Percentiles rank a stretch among this genome's conserved stretches.
Conservation (phyloP, 371 early-diverging fungal species). For the Rhizopus delemar region DNA sequence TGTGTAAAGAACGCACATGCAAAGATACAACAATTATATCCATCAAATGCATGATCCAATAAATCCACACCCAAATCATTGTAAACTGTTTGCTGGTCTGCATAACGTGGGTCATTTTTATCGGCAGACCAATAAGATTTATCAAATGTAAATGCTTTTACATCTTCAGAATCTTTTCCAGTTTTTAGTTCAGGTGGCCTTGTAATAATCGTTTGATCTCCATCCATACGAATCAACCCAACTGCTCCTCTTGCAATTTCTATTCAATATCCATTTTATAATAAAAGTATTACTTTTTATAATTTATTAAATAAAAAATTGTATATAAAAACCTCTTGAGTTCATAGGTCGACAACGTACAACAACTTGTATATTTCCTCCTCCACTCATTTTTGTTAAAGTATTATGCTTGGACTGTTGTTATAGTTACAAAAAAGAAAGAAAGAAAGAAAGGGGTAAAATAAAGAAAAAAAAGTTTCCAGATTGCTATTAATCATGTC, state of each 20-base stretch:
- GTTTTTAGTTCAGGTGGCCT: conserved; percentile 50
- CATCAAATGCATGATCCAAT: conserved; percentile 83
- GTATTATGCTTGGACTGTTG: too few species aligned
- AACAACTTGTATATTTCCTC: conserved; percentile 72
- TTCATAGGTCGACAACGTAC: conserved; percentile 80
- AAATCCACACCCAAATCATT: conserved; percentile 75
- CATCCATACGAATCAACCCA: conserved; percentile 68
- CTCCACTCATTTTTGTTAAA: conserved; percentile 6
- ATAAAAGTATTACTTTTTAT: too few species aligned
- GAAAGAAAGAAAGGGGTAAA: not conserved
- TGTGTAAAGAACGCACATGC: conserved; percentile 59
- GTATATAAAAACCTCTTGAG: conserved; percentile 54
- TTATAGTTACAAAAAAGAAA: not conserved
- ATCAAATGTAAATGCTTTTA: conserved; percentile 81
- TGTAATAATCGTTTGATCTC: conserved; percentile 68
- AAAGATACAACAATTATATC: conserved; percentile 88
- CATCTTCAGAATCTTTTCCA: conserved; percentile 46
- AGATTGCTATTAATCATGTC: not conserved
- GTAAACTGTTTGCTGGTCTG: conserved; percentile 78
- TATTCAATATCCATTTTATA: conserved; percentile 19
- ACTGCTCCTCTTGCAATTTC: conserved; percentile 66
- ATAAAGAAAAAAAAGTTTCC: conserved; percentile 1
- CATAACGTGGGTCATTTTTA: conserved; percentile 64
- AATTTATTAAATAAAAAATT: too few species aligned
- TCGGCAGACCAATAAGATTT: conserved; percentile 84